Evolutionary conservation across 2,329 filamentous ascomycete species (phyloP).

Genomic region (Colletotrichum truncatum): DNA sequence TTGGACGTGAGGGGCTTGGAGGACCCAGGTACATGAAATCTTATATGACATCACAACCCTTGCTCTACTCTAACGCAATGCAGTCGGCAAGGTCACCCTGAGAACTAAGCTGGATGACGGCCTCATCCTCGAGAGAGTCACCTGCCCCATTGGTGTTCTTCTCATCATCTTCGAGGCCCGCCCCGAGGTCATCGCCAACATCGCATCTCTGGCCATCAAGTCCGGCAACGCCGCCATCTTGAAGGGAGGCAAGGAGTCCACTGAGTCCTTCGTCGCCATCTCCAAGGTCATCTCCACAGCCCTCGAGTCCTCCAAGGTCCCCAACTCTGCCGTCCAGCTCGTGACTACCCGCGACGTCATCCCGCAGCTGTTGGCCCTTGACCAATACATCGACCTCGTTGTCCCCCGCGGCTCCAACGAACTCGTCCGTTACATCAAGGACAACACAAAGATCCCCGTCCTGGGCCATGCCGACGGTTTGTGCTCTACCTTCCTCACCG

Average conservation of each 20-base stretch:
- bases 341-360: conserved; percentile 94
- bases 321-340: conserved; percentile 88
- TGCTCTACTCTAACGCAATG: neutral
- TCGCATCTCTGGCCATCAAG: conserved; percentile 94
- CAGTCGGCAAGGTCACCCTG: conserved; percentile 85
- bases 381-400: conserved; percentile 91
- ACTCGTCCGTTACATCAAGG: conserved; percentile 89
- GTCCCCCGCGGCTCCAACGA: conserved; percentile 93
- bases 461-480: conserved; percentile 96
- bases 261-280: conserved; percentile 93
- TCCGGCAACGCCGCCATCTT: conserved; percentile 97
- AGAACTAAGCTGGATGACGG: conserved; percentile 88
- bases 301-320: conserved; percentile 76
- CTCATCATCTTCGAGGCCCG: conserved; percentile 98
- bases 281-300: conserved; percentile 84
- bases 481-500: conserved; percentile 86
- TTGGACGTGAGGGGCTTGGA: conserved; percentile 84
- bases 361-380: conserved; percentile 84
- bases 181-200: conserved; percentile 98
- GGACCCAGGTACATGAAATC: conserved; percentile 77
- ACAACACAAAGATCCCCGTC: conserved; percentile 91
- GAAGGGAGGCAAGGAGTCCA: conserved; percentile 96
- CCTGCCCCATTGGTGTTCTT: conserved; percentile 95
- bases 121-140: conserved; percentile 85
- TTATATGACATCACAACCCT: neutral